Conservation (phyloP, 495 filamentous ascomycete species). For the Aspergillus olivimuriae region DNA sequence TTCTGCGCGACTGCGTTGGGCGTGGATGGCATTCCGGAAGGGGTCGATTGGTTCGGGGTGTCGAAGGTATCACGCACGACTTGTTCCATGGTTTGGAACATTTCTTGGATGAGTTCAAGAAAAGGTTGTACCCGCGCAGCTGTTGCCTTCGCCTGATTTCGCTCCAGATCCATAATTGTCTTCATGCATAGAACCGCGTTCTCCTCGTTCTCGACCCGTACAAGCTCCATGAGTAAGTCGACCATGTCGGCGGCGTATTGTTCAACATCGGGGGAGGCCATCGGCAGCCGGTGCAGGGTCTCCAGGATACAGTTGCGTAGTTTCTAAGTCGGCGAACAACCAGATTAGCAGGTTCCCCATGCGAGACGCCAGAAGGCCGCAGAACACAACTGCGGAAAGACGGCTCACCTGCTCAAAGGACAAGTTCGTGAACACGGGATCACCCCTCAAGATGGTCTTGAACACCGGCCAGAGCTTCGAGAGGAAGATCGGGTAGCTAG, state of each 20-base stretch:
- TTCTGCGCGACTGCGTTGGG: conserved; percentile 64
- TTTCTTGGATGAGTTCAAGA: conserved; percentile 84
- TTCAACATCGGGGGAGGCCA: conserved; percentile 74
- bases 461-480: conserved; percentile 86
- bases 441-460: conserved; percentile 73
- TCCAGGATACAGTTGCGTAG: conserved; percentile 87
- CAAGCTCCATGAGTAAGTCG: conserved; percentile 79
- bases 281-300: conserved; percentile 87
- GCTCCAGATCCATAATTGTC: conserved; percentile 91
- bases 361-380: not conserved
- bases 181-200: conserved; percentile 98
- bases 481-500: conserved; percentile 69
- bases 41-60: conserved; percentile 55
- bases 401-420: conserved; percentile 70
- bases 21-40: conserved; percentile 66
- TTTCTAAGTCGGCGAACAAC: conserved; percentile 51
- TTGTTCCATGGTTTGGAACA: conserved; percentile 90
- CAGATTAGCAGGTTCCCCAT: conserved; percentile 6
- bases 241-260: conserved; percentile 81
- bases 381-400: too few relatives aligned
- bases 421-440: conserved; percentile 84
- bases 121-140: conserved; percentile 79
- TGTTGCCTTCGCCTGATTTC: conserved; percentile 81
- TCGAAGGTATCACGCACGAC: conserved; percentile 93
- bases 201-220: conserved; percentile 91